Evolutionary conservation across 768 basidiomycete species (phyloP), one percentile per base, ranked within the genome.

Genomic region (Auricularia heimuer): DNA sequence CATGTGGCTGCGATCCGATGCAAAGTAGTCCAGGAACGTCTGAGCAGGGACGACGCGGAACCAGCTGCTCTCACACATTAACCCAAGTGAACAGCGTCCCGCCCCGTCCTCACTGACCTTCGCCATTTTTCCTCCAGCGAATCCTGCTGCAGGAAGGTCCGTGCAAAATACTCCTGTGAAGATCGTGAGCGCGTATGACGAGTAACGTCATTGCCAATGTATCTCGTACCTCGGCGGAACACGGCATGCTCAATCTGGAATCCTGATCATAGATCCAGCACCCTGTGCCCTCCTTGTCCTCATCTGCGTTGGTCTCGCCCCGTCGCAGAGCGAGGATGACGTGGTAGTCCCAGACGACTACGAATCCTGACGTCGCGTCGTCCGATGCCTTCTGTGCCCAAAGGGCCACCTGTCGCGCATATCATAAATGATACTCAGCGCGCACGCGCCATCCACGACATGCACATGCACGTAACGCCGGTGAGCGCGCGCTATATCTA

Each of bases 1-100:
- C 88, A 90, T 90, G 73, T 90, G 88, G 63, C 87, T 86, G 70
- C 88, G 78, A 72, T 90, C 87, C 21, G 88, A 89, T 10, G 87
- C 85, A 75, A 90, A 89, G 69, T 82, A 70, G 67, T 82, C 75
- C 54, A 89, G 72, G 70, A 79, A 88, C 12, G 73, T 72, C 37
- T 73, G 66, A 18, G 80, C 83, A 65, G 82, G 78, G 65, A 90
- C 74, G 37, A 88, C 79, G 71, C 88, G 80, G 73, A 89, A 89
- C 58, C 78, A 68, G 71, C 88, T 90, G 70, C n/a, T 37, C 39
- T 16, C 24, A 45, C 24, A n/a, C 0, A 14, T 21, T 29, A 16
- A 21, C 3, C 7, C 21, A 3, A 3, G 33, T 7, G 10, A 66
- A 47, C 24, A 37, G 18, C 39, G 54, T 12, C 35, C 18, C 6